Evolutionary conservation across 2,329 filamentous ascomycete species (phyloP).

Genomic region (Pseudophaeomoniella oleicola): DNA sequence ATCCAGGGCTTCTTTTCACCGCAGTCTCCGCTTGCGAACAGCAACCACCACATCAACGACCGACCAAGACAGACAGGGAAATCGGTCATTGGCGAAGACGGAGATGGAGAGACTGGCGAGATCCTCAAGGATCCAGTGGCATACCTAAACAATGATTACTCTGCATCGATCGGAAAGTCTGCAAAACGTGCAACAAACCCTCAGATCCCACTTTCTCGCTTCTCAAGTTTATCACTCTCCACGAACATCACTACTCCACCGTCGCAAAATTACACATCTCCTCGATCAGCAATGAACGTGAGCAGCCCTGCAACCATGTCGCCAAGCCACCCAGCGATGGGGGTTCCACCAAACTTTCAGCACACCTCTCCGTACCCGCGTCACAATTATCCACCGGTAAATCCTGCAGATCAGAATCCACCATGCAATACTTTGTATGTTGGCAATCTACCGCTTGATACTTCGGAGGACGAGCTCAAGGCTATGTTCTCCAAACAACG

Average conservation of each 20-base stretch:
- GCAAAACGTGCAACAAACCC: slow-evolving; percentile 58
- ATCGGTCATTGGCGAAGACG: slow-evolving; percentile 49
- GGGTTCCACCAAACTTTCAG: slow-evolving; percentile 40
- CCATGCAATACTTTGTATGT: slow-evolving; percentile 97
- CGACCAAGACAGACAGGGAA: slow-evolving; percentile 41
- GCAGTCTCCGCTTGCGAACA: slow-evolving; percentile 43
- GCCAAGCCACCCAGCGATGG: slow-evolving; percentile 37
- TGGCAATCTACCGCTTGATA: slow-evolving; percentile 86
- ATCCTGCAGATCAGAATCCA: slow-evolving; percentile 90
- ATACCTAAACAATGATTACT: slow-evolving; percentile 55
- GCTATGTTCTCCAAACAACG: slow-evolving; percentile 83
- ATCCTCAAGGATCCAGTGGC: slow-evolving; percentile 49
- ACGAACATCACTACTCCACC: slow-evolving; percentile 47
- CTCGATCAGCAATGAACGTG: slow-evolving; percentile 32
- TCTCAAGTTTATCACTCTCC: slow-evolving; percentile 57
- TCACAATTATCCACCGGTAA: slow-evolving; percentile 71
- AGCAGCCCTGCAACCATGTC: slow-evolving; percentile 42
- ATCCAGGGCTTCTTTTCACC: slow-evolving; percentile 46
- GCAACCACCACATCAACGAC: slow-evolving; percentile 31
- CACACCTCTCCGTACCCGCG: slow-evolving; percentile 41
- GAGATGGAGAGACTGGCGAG: slow-evolving; percentile 48
- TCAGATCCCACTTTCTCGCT: slow-evolving; percentile 53
- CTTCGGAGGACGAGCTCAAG: slow-evolving; percentile 90
- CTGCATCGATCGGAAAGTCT: slow-evolving; percentile 22
- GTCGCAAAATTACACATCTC: slow-evolving; percentile 37